phyloP scores from a whole-genome alignment of 441 rosid genomes.

The Syzygium malaccense region DNA sequence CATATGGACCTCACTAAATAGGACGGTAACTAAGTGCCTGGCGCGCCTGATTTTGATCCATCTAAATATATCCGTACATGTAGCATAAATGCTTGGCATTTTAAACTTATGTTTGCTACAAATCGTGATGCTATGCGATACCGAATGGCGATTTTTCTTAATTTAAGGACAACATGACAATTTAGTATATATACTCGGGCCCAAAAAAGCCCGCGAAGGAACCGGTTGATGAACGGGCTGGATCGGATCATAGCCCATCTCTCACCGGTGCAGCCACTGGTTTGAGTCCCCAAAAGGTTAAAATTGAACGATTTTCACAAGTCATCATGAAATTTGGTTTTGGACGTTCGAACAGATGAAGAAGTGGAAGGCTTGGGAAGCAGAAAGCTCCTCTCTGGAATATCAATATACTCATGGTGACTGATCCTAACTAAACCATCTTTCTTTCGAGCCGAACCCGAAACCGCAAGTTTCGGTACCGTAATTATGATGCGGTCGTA shows the following conservation, averaged over 20 bases:
- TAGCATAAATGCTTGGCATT: background rate
- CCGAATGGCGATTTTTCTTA: background rate
- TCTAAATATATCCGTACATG: background rate
- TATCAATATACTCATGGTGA: conserved; percentile 42
- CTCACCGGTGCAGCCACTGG: background rate
- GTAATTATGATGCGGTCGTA: accelerated
- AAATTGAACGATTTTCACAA: background rate
- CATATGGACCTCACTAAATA: background rate
- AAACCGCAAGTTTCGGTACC: too few relatives aligned
- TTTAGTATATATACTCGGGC: background rate
- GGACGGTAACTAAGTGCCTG: background rate
- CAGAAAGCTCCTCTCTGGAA: conserved; percentile 45
- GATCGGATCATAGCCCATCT: background rate
- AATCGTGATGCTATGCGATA: background rate
- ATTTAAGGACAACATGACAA: background rate
- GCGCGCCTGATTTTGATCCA: background rate
- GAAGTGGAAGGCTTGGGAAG: conserved; percentile 56
- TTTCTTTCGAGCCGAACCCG: background rate
- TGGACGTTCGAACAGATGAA: conserved; percentile 26
- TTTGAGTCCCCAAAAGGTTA: background rate
- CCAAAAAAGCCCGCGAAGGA: background rate
- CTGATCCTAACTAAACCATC: background rate
- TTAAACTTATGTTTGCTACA: background rate
- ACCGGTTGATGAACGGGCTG: background rate
- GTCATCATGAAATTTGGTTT: background rate